These are phyloP conservation scores for Nectriaceae sp. DNA, from an alignment of 2,329 filamentous ascomycete species.

Conservation along the genomic window DNA sequence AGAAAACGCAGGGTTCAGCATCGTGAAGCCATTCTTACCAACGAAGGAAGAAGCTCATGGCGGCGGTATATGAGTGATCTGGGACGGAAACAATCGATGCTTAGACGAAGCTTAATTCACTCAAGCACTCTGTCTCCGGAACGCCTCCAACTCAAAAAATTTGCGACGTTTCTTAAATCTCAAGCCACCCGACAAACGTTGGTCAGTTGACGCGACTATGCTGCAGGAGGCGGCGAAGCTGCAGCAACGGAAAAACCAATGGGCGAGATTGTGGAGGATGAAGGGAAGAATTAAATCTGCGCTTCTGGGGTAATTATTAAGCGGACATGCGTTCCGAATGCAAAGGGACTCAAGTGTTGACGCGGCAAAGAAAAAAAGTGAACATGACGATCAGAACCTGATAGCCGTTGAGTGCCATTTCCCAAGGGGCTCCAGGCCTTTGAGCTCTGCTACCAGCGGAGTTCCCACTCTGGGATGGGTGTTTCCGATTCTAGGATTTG, in stretches of 20 bases:
- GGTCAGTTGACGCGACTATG: conserved; percentile 11
- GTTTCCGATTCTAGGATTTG: conserved; percentile 12
- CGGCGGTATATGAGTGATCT: conserved; percentile 6
- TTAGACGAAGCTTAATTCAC: not conserved
- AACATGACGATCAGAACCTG: conserved; percentile 19
- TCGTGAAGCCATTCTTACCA: conserved; percentile 26
- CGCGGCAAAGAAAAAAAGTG: conserved; percentile 13
- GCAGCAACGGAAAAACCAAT: conserved; percentile 7
- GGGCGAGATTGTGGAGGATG: conserved; percentile 2
- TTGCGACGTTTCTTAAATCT: not conserved
- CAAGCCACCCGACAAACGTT: conserved; percentile 1
- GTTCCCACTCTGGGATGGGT: conserved; percentile 13
- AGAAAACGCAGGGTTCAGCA: conserved; percentile 12
- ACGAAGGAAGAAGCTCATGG: conserved; percentile 30
- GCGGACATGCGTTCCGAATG: not conserved
- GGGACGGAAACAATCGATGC: not conserved
- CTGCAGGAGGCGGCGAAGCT: conserved; percentile 7
- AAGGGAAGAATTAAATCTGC: conserved; percentile 2
- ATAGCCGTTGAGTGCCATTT: conserved; percentile 14
- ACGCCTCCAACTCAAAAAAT: not conserved
- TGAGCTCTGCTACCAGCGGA: conserved; percentile 17
- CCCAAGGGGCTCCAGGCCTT: conserved; percentile 22
- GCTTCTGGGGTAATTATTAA: not conserved
- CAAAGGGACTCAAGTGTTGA: conserved; percentile 8
- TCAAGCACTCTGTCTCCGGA: not conserved